Percentiles rank a stretch among this genome's conserved stretches.
phyloP scores from a whole-genome alignment of 1,284 basidiomycete species.

The Puccinia novopanici region DNA sequence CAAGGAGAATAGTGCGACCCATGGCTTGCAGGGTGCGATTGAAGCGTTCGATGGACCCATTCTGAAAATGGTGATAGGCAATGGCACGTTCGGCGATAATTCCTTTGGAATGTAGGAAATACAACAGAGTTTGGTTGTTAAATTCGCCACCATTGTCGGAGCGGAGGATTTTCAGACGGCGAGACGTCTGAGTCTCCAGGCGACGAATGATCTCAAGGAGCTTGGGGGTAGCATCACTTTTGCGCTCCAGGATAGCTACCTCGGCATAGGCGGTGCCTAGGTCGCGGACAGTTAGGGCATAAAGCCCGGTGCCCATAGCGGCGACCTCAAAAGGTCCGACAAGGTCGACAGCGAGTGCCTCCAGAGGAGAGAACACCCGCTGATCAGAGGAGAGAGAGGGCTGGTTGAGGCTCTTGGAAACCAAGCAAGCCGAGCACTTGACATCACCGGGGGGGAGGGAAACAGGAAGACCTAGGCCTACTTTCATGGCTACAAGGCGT shows the following conservation, averaged over 20 bases:
- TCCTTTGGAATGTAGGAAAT: too few species aligned
- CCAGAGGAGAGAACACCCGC: too few species aligned
- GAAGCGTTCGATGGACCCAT: too few species aligned
- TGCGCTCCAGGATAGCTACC: neutral
- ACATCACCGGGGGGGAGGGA: neutral
- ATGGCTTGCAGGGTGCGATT: too few species aligned
- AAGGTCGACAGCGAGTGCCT: neutral
- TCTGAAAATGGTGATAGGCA: too few species aligned
- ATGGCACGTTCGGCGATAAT: too few species aligned
- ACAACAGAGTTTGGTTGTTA: too few species aligned
- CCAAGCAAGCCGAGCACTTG: neutral
- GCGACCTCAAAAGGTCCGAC: neutral
- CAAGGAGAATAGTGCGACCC: too few species aligned
- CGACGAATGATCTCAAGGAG: neutral
- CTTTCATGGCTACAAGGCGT: too few species aligned
- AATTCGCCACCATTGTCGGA: constrained; percentile 6
- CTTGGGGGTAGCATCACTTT: neutral
- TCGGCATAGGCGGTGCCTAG: neutral
- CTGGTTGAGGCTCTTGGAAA: neutral
- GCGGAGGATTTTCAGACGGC: neutral
- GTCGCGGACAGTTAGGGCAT: neutral
- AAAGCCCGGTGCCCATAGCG: neutral
- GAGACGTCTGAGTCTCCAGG: neutral
- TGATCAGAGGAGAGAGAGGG: neutral
- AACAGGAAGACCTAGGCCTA: neutral